These are phyloP conservation scores for Xylaria polymorpha DNA, from an alignment of 2,329 filamentous ascomycete species.

Conservation along the genomic window DNA sequence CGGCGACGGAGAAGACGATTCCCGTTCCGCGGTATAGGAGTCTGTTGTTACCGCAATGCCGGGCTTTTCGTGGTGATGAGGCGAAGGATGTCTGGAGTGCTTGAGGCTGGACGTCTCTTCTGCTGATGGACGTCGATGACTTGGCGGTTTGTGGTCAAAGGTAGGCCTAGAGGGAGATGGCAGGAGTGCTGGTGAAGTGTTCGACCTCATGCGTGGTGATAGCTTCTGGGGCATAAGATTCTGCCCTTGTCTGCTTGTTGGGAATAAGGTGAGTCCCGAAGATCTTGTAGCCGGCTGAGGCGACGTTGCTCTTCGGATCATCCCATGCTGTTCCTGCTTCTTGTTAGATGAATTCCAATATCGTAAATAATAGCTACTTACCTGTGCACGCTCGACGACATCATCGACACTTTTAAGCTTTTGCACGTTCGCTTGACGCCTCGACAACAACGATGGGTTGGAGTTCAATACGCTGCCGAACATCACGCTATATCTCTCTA, in stretches of 20 bases:
- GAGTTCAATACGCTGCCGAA: conserved; percentile 76
- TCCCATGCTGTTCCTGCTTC: conserved; percentile 21
- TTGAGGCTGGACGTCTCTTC: conserved; percentile 28
- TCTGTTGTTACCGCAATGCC: conserved; percentile 45
- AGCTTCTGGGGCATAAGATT: conserved; percentile 45
- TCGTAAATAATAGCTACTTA: conserved; percentile 38
- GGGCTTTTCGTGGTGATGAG: conserved; percentile 26
- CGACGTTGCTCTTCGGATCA: conserved; percentile 60
- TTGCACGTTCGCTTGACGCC: conserved; percentile 69
- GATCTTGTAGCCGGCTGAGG: conserved; percentile 58
- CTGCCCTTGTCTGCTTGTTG: conserved; percentile 48
- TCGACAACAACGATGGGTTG: conserved; percentile 63
- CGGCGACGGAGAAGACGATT: conserved; percentile 25
- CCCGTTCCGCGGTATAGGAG: conserved; percentile 39
- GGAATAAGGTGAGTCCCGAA: conserved; percentile 60
- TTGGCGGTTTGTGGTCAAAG: conserved; percentile 48
- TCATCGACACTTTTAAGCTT: conserved; percentile 67
- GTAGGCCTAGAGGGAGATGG: conserved; percentile 56
- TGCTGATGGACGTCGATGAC: conserved; percentile 38
- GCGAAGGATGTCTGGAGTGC: conserved; percentile 37
- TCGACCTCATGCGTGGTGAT: conserved; percentile 61
- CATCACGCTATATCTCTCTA: conserved; percentile 96
- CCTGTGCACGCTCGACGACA: conserved; percentile 54
- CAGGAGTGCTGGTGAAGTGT: conserved; percentile 65
- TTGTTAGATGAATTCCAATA: conserved; percentile 33